Conservation (phyloP, 192 early-diverging fungal species). For the Coemansia sp. region DNA sequence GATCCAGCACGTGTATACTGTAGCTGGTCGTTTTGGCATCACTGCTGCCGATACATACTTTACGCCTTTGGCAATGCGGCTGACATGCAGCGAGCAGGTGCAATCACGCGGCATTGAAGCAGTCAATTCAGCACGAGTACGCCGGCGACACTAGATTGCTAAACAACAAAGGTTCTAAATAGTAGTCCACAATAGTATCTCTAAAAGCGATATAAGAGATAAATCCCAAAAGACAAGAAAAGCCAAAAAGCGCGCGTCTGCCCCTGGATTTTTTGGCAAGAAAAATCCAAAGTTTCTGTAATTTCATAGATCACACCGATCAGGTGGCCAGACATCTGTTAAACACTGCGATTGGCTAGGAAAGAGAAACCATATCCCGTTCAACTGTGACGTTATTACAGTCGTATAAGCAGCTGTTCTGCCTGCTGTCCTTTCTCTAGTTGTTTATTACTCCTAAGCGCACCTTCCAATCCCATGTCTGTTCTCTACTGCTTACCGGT, state of each 20-base stretch:
- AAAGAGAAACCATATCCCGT: too few relatives aligned
- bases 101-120: slow-evolving; percentile 50
- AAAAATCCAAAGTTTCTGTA: neutral
- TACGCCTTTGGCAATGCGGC: slow-evolving; percentile 42
- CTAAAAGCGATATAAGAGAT: slow-evolving; percentile 1
- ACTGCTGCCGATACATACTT: slow-evolving; percentile 25
- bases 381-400: too few relatives aligned
- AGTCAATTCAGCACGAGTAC: slow-evolving; percentile 2
- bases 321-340: too few relatives aligned
- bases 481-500: too few relatives aligned
- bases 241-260: neutral
- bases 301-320: too few relatives aligned
- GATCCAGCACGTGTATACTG: too few relatives aligned
- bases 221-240: neutral
- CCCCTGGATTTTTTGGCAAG: neutral
- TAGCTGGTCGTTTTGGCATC: too few relatives aligned
- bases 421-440: too few relatives aligned
- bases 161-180: neutral
- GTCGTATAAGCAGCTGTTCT: too few relatives aligned
- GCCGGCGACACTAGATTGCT: neutral
- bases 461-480: too few relatives aligned
- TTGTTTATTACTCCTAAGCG: too few relatives aligned
- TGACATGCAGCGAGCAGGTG: slow-evolving; percentile 53
- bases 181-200: neutral
- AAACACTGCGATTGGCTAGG: too few relatives aligned